A percentile compares a stretch with the other conserved stretches of the same genome.
Evolutionary conservation across 305 asterid species (phyloP).

Genomic region (Caryopteris hybrid): DNA sequence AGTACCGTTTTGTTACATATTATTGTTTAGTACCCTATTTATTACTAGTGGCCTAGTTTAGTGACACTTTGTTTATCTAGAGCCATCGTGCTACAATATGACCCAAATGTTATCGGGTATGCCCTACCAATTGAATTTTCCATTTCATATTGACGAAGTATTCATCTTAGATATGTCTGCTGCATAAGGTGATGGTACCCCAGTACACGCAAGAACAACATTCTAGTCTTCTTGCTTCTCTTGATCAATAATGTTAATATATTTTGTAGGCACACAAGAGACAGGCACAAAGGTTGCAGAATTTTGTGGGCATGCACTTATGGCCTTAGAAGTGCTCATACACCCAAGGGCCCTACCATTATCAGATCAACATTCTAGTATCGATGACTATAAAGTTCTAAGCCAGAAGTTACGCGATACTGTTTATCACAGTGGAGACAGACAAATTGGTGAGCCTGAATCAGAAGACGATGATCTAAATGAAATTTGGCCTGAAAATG

Average conservation of each 20-base stretch:
- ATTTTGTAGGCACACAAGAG: conserved; percentile 51
- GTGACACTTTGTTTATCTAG: too few relatives aligned
- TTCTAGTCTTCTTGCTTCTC: conserved; percentile 6
- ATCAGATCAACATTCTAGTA: conserved; percentile 31
- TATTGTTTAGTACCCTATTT: too few relatives aligned
- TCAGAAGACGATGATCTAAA: conserved; percentile 56
- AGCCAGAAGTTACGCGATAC: conserved; percentile 28
- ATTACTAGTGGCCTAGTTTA: too few relatives aligned
- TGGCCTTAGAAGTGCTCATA: conserved; percentile 68
- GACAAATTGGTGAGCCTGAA: conserved; percentile 34
- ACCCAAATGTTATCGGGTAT: neutral
- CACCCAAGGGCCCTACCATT: conserved; percentile 71
- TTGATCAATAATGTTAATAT: neutral
- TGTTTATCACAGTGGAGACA: conserved; percentile 16
- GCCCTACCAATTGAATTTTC: neutral
- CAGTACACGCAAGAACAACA: neutral
- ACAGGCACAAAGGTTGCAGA: conserved; percentile 52
- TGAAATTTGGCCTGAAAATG: conserved; percentile 44
- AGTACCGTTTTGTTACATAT: too few relatives aligned
- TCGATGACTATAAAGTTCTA: conserved; percentile 20
- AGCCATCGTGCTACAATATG: neutral
- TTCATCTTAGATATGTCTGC: neutral
- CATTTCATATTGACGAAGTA: neutral
- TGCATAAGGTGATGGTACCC: neutral
- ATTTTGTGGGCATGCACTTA: conserved; percentile 58